These are phyloP conservation scores for Ogataea dorogensis DNA, from an alignment of 805 yeast genomes.

Conservation along the genomic window DNA sequence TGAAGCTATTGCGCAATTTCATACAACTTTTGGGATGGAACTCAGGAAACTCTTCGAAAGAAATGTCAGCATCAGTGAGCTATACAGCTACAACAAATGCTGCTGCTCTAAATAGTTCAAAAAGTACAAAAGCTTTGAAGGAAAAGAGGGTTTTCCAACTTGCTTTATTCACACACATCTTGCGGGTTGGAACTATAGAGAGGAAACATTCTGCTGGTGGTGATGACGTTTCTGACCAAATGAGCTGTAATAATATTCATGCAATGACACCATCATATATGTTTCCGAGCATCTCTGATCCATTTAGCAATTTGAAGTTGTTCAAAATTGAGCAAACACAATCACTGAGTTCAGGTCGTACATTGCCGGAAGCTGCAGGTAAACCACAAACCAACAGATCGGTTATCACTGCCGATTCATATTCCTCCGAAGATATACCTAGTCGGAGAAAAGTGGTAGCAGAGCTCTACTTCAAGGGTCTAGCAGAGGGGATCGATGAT, in stretches of 20 bases:
- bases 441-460: constrained; percentile 53
- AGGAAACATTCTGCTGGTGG: not conserved
- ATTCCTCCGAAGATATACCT: constrained; percentile 59
- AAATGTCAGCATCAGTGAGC: constrained; percentile 22
- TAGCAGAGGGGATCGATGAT: constrained; percentile 48
- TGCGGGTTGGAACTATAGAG: constrained; percentile 21
- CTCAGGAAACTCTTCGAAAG: constrained; percentile 30
- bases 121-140: constrained; percentile 34
- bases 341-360: constrained; percentile 6
- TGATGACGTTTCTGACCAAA: not conserved
- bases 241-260: constrained; percentile 39
- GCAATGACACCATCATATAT: constrained; percentile 48
- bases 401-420: constrained; percentile 41
- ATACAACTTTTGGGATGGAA: constrained; percentile 79
- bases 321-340: constrained; percentile 36
- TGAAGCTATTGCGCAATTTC: constrained; percentile 63
- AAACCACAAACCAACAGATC: too few species aligned
- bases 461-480: constrained; percentile 50
- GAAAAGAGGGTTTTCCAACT: constrained; percentile 39
- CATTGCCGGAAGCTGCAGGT: too few species aligned
- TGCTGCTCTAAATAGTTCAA: constrained; percentile 18
- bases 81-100: constrained; percentile 26
- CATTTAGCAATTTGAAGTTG: constrained; percentile 62
- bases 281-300: constrained; percentile 56
- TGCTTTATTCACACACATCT: constrained; percentile 33